Evolutionary conservation across 2,329 filamentous ascomycete species (phyloP).

Genomic region (Neopestalotiopsis sp.): DNA sequence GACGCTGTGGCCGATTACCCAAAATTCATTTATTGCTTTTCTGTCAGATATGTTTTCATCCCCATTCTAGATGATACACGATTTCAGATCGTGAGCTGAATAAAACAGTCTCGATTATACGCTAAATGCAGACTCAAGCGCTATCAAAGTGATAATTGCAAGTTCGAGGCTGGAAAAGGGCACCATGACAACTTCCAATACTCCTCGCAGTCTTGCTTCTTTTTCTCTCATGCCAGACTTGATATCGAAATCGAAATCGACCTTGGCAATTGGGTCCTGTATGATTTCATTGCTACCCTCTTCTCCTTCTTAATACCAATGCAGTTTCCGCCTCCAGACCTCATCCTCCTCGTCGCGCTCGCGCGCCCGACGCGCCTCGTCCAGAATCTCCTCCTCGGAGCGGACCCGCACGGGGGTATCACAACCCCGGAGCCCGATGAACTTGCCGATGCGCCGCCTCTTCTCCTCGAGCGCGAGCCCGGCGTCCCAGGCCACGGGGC

Average conservation of each 20-base stretch:
- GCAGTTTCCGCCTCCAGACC: conserved; percentile 53
- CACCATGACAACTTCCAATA: conserved; percentile 2
- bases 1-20: not conserved
- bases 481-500: conserved; percentile 67
- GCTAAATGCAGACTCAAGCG: conserved; percentile 9
- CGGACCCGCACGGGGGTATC: conserved; percentile 52
- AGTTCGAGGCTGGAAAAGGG: not conserved
- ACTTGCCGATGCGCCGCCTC: conserved; percentile 73
- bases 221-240: not conserved
- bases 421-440: conserved; percentile 73
- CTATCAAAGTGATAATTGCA: not conserved
- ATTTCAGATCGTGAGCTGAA: not conserved
- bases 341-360: conserved; percentile 51
- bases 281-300: no score
- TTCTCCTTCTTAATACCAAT: conserved; percentile 34
- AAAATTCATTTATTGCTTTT: not conserved
- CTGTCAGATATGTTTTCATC: not conserved
- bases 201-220: not conserved
- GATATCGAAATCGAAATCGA: no score
- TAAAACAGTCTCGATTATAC: conserved; percentile 12
- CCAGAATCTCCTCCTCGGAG: conserved; percentile 54
- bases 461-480: conserved; percentile 68
- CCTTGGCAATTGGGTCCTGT: no score
- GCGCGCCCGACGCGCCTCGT: conserved; percentile 47
- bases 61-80: not conserved